phyloP scores from a whole-genome alignment of 2,329 filamentous ascomycete species.

The Fusarium nematophilum region DNA sequence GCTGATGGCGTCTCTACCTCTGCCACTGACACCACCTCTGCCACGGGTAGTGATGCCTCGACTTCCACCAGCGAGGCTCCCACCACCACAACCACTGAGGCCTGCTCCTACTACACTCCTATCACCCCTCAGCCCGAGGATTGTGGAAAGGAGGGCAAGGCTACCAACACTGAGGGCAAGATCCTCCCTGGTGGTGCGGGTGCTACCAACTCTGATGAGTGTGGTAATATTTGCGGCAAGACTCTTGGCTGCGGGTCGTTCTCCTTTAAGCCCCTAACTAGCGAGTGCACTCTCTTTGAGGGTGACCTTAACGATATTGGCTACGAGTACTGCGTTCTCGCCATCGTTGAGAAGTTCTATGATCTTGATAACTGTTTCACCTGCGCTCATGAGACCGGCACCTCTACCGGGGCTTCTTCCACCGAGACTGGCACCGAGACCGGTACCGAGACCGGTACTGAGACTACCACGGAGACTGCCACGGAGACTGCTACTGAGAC shows the following conservation, averaged over 20 bases:
- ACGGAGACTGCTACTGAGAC: too few relatives aligned
- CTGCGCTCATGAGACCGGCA: neutral
- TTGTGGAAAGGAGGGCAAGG: neutral
- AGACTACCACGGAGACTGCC: too few relatives aligned
- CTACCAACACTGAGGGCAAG: neutral
- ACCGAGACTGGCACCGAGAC: too few relatives aligned
- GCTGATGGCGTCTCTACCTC: neutral
- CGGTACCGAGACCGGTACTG: too few relatives aligned
- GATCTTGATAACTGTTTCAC: neutral
- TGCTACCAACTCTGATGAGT: neutral
- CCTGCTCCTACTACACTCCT: neutral
- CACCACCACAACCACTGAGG: conserved; percentile 7
- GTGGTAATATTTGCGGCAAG: neutral
- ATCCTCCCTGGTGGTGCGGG: neutral
- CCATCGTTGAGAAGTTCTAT: neutral
- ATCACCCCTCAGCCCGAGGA: neutral
- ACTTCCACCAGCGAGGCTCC: conserved; percentile 8
- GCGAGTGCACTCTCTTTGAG: neutral
- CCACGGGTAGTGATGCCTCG: neutral
- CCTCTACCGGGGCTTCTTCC: neutral
- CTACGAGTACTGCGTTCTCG: neutral
- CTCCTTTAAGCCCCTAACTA: neutral
- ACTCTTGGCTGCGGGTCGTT: neutral
- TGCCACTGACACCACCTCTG: conserved; percentile 9
- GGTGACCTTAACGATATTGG: neutral